phyloP scores from a whole-genome alignment of 768 basidiomycete genomes.

The Amanita fuliginea region DNA sequence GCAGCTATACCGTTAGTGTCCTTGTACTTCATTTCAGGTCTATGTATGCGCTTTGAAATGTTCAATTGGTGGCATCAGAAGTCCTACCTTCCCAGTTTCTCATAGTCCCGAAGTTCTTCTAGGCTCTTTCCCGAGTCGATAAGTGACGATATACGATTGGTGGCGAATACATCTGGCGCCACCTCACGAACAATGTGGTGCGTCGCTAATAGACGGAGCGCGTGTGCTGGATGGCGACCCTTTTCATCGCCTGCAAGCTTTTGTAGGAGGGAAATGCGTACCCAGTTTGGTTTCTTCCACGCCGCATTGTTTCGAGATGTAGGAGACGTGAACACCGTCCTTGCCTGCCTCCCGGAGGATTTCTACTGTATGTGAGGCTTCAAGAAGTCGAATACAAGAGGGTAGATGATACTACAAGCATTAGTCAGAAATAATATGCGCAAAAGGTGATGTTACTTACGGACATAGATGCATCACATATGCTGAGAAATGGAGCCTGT shows the following conservation, averaged over 20 bases:
- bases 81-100: constrained; percentile 29
- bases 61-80: background rate
- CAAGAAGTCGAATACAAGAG: constrained; percentile 61
- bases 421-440: background rate
- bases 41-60: constrained; percentile 14
- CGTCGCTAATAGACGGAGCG: constrained; percentile 65
- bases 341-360: constrained; percentile 57
- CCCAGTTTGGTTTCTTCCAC: constrained; percentile 42
- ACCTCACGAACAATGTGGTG: constrained; percentile 68
- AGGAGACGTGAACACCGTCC: constrained; percentile 35
- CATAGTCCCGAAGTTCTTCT: constrained; percentile 29
- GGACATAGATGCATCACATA: constrained; percentile 64
- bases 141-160: constrained; percentile 58
- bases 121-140: constrained; percentile 58
- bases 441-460: constrained; percentile 27
- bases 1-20: constrained; percentile 58
- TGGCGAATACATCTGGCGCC: constrained; percentile 59
- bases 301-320: constrained; percentile 32
- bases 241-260: background rate
- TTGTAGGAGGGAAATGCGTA: constrained; percentile 12
- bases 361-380: constrained; percentile 62
- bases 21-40: constrained; percentile 55
- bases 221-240: constrained; percentile 39
- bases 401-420: constrained; percentile 58
- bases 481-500: constrained; percentile 56